Base-by-base conservation (phyloP, 1,139 yeast genomes). In the Zygoascus hellenicus region DNA sequence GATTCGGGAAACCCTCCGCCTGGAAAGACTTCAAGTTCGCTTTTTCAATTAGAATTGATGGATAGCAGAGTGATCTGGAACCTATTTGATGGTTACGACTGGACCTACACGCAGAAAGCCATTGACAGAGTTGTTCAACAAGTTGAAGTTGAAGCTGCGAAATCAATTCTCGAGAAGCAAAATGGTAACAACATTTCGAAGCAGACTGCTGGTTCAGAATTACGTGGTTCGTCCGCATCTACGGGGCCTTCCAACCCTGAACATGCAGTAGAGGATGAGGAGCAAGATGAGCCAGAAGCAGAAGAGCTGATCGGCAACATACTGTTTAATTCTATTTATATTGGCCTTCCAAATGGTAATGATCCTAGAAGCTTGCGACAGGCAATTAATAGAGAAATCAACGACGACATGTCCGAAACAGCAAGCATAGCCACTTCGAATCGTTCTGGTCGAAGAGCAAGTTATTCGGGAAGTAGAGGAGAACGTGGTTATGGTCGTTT, bases 21-120 rank as follows among this genome's bases (percentile, higher is more conserved):
- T 11, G 42, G 34, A 11, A 32, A 36, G 5, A 19, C 28, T 16
- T 17, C 28, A 9, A 17, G 29, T 13, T 36, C 45, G 5, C 19
- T 46, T 15, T 46, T 49, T 16, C 38, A 22, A 15, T 15, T 53
- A 11, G 46, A 48, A 14, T 40, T 54, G 11, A 19, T 36, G 11
- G 54, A 50, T n/a, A 44, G 49, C 11, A 41, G 44, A 11, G 48
- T 74, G 0, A 65, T 65, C 3, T 66, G 92, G 51, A 80, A 76
- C 50, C 66, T 92, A 36, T 81, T 78, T 61, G 98, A 92, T 67
- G 99, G 99, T 0, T 92, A 82, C 60, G 98, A 92, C 61, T 89
- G 97, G 96, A 77, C 77, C 49, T 79, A 78, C 43, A 88, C 97
- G 0, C 72, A 95, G 51, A 74, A 72, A 37, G 73, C 80, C 0